Base-by-base conservation (phyloP, 2,329 filamentous ascomycete genomes). In the Macroventuria anomochaeta region DNA sequence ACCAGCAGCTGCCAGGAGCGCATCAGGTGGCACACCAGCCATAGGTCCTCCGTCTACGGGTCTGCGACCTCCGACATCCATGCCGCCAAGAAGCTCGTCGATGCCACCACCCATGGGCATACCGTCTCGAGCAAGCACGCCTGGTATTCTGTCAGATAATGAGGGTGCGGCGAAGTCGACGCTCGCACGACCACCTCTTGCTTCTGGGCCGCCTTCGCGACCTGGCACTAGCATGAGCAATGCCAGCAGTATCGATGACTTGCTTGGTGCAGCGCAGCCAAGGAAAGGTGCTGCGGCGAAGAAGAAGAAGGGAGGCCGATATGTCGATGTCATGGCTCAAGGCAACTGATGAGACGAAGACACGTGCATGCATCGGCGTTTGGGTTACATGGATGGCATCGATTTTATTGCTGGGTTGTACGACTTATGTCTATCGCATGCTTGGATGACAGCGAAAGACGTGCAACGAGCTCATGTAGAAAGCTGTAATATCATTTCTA, bases 161-260 rank as follows among this genome's bases (percentile, higher is more conserved):
- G 71, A 74, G 36, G 69, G 69, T 3, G 36, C 53, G 3, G 26
- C 58, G 2, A 70, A 57, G 37, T 54, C 62, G 5, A 37, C 48
- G 1, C 58, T 74, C 4, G 58, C 54, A n/a, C 60, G 61, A 10
- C 67, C 73, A 6, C 58, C 49, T 10, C 56, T 71, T 7, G 62
- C 61, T 0, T 64, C 55, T 7, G 73, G 71, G 1, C 73, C 74
- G 15, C 73, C 73, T 4, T 67, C 62, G 3, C 57, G 74, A 18
- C 92, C 92, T 4, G 76, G 85, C 5, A 96, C 91, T 3, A 88
- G 90, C 58, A 87, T 96, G 82, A 96, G 91, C 75, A 91, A 91
- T 69, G 91, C 91, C n/a, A 96, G 88, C 75, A 95, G 89, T 65
- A 96, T 99, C 69, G 95, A 99, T 67, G 95, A 99, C 73, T 79